phyloP scores from a whole-genome alignment of 2,329 filamentous ascomycete species.

The Beauveria rudraprayagi region DNA sequence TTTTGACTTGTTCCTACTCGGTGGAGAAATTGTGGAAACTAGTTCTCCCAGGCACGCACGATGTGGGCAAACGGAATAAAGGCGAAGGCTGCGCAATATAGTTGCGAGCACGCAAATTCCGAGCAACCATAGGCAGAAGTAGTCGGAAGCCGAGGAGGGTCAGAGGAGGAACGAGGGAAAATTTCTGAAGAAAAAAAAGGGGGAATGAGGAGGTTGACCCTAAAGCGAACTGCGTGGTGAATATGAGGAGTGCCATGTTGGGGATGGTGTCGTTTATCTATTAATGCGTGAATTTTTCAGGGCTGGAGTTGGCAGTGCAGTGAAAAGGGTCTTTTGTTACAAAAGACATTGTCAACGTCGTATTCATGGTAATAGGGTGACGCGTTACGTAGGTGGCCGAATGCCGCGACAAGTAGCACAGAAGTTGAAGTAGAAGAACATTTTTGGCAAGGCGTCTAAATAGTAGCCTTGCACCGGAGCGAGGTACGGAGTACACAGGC shows the following conservation, averaged over 20 bases:
- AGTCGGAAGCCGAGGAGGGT: not conserved
- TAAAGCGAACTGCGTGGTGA: not conserved
- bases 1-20: not conserved
- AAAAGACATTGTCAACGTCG: too few relatives aligned
- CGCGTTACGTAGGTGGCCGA: not conserved
- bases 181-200: not conserved
- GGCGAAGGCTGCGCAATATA: too few relatives aligned
- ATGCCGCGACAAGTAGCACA: not conserved
- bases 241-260: not conserved
- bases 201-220: slow-evolving; percentile 6
- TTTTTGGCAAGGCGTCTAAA: not conserved
- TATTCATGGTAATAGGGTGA: not conserved
- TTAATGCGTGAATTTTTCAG: not conserved
- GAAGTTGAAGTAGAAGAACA: not conserved
- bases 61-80: too few relatives aligned
- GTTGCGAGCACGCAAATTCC: not conserved
- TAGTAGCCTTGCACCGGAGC: not conserved
- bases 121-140: not conserved
- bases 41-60: too few relatives aligned
- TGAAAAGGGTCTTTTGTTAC: too few relatives aligned
- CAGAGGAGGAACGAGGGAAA: not conserved
- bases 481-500: too few relatives aligned
- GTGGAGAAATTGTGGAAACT: not conserved
- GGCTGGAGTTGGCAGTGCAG: not conserved
- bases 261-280: not conserved